Conservation (phyloP, 345 rosid genomes). For the Gossypium stocksii region DNA sequence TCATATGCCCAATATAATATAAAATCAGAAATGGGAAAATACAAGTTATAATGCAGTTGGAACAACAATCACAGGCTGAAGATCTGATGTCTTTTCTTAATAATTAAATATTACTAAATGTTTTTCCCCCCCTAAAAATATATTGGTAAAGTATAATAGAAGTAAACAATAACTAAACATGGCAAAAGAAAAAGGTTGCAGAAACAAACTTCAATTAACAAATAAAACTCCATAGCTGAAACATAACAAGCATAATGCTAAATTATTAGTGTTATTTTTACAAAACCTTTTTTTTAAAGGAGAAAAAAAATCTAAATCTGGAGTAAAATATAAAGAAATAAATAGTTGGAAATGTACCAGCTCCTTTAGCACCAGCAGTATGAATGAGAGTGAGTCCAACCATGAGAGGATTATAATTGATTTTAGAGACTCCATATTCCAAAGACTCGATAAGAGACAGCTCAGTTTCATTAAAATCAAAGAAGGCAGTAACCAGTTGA, state of each 20-base stretch:
- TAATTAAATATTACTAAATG: neutral
- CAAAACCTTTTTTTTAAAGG: neutral
- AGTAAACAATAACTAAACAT: neutral
- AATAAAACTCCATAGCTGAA: constrained; percentile 4
- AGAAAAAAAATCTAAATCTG: constrained; percentile 8
- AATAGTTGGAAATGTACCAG: constrained; percentile 44
- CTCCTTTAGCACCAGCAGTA: constrained; percentile 71
- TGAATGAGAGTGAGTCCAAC: constrained; percentile 86
- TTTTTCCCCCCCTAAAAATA: neutral
- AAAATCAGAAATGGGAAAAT: neutral
- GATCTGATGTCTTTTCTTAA: neutral
- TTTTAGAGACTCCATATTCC: constrained; percentile 42
- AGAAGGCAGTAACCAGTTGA: constrained; percentile 37
- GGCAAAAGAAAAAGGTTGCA: neutral
- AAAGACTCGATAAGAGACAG: constrained; percentile 41
- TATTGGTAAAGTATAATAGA: neutral
- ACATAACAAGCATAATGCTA: constrained; percentile 1
- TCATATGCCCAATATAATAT: neutral
- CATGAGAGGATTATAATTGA: constrained; percentile 40
- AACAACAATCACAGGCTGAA: neutral
- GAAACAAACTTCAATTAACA: constrained; percentile 7
- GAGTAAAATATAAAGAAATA: neutral
- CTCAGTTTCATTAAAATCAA: constrained; percentile 57
- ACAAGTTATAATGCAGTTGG: neutral
- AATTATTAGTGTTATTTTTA: neutral